Percentiles rank a stretch among this genome's conserved stretches.
Evolutionary conservation across 1,284 basidiomycete genomes (phyloP).

Genomic region (Boletus semigastroideus): DNA sequence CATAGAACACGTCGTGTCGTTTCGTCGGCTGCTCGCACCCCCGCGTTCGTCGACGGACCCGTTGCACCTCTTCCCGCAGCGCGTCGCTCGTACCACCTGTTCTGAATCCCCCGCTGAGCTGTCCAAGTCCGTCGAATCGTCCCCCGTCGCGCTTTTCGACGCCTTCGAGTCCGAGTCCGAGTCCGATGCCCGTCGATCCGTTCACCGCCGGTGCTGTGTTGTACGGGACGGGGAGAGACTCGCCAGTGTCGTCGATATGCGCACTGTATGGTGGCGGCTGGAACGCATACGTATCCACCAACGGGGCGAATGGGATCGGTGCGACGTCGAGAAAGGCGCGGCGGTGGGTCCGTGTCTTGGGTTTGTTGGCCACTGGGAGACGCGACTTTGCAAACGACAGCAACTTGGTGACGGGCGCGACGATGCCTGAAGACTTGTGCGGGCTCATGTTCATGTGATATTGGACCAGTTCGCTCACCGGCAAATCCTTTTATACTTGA

Average conservation of each 20-base stretch:
- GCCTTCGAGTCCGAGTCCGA: constrained; percentile 29
- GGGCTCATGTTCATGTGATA: constrained; percentile 13
- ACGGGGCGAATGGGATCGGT: constrained; percentile 29
- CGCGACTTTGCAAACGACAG: constrained; percentile 25
- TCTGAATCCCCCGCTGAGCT: constrained; percentile 28
- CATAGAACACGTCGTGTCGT: constrained; percentile 32
- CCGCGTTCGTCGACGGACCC: constrained; percentile 18
- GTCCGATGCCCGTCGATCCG: not conserved
- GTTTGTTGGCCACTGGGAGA: constrained; percentile 20
- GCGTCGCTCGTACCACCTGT: constrained; percentile 6
- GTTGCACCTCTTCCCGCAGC: constrained; percentile 20
- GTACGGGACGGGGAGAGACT: constrained; percentile 23
- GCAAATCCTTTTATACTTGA: not conserved
- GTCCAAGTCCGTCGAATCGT: constrained; percentile 29
- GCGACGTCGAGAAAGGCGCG: constrained; percentile 15
- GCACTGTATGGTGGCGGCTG: constrained; percentile 28
- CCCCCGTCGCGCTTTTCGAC: constrained; percentile 25
- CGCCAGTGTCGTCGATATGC: constrained; percentile 6
- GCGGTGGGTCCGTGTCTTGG: constrained; percentile 10
- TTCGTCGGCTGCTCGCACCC: constrained; percentile 20
- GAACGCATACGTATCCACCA: constrained; percentile 26
- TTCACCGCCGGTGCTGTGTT: constrained; percentile 15
- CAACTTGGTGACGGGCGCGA: constrained; percentile 14
- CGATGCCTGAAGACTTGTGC: constrained; percentile 7
- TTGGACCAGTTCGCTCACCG: not conserved